Conservation (phyloP, 495 filamentous ascomycete species). For the Xylaria bambusicola region DNA sequence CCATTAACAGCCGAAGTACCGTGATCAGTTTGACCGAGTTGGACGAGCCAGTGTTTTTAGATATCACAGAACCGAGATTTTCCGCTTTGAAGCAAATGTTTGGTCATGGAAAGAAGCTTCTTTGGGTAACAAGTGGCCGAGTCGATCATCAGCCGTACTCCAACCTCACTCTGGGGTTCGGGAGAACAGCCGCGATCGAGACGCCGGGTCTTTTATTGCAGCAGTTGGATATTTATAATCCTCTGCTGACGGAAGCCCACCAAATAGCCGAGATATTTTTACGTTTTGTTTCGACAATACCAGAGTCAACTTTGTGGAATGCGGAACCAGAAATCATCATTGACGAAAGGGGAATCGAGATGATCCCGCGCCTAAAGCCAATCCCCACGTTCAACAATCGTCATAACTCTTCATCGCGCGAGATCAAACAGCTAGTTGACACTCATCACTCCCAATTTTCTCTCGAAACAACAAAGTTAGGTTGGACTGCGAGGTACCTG, state of each 20-base stretch:
- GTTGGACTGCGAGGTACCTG: too few relatives aligned
- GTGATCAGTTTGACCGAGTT: conserved; percentile 49
- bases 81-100: conserved; percentile 35
- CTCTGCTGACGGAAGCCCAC: background rate
- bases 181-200: conserved; percentile 35
- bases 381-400: conserved; percentile 34
- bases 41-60: conserved; percentile 42
- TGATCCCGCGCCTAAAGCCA: conserved; percentile 36
- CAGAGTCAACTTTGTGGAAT: background rate
- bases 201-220: conserved; percentile 11
- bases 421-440: too few relatives aligned
- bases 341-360: background rate
- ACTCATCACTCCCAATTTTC: too few relatives aligned
- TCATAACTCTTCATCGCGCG: too few relatives aligned
- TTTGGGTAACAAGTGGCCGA: conserved; percentile 47
- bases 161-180: conserved; percentile 44
- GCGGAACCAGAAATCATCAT: background rate
- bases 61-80: conserved; percentile 30
- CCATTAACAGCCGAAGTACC: conserved; percentile 13
- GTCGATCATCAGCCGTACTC: conserved; percentile 36
- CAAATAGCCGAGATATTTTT: conserved; percentile 4
- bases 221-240: conserved; percentile 9
- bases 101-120: conserved; percentile 34
- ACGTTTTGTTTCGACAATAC: background rate
- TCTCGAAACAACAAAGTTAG: too few relatives aligned